Base-by-base conservation (phyloP, 2,329 filamentous ascomycete species). In the Colletotrichum lentis region DNA sequence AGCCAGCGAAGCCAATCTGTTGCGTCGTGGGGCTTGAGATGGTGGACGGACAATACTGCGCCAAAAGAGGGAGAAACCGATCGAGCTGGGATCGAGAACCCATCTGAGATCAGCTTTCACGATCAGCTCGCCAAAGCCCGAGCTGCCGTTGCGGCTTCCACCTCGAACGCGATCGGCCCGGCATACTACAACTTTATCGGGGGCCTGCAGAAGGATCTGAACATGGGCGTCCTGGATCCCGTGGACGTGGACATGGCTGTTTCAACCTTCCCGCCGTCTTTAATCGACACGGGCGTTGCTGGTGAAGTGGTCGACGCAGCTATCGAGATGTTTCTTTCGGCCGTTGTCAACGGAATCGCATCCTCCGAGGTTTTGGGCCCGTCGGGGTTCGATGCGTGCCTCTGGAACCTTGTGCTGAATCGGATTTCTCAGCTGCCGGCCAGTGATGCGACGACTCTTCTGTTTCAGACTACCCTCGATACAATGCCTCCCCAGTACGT, bases 331-430 rank as follows among this genome's bases (percentile, higher is more conserved):
- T 69, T 70, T 7, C 60, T 69, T 35, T 70, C 67, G 54, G 69
- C 69, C 46, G 59, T 69, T 59, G 60, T 71, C 52, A 57, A 64
- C 31, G 69, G 69, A 37, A 56, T 71, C 41, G 35, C 52, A 24
- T 61, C 35, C 12, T 71, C 69, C 24, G 62, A 55, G 27, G 63
- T 67, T 24, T 56, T 64, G 24, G 47, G 47, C 52, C 55, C 64
- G 37, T 39, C 47, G 11, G 31, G 62, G 37, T 52, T 68, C 16
- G 50, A 57, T 24, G 31, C 24, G 18, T 41, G 41, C 7, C 52
- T 67, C 16, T 67, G 67, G 67, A 55, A 70, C 24, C 41, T 35
- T 5, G 12, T 71, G n/a, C 52, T 71, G 12, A 18, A 24, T 31
- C 57, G 37, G 10, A 39, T 55, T 12, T 69, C 69, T 7, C 50